Base-by-base conservation (phyloP, 106 monocot species). In the Dendrobium huoshanense region DNA sequence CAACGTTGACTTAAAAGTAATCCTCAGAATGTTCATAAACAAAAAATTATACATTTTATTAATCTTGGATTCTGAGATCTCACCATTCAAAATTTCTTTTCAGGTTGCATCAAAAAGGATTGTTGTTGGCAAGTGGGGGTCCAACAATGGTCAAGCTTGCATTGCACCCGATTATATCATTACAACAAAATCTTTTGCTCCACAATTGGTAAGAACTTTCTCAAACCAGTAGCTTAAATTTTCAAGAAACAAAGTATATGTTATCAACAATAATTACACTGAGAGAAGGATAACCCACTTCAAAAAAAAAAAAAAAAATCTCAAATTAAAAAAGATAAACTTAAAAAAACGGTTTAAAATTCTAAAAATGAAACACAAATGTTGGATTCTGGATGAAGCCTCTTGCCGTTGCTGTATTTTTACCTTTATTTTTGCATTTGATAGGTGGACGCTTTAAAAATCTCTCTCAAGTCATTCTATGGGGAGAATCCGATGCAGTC, bases 61-160 rank as follows among this genome's bases (percentile, higher is more conserved):
- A 24, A 64, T 25, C 25, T 24, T 0, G 5, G 7, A 1, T 64
- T 2, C 9, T 64, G 64, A 64, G 64, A 64, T 64, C 2, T 7
- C 24, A 8, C 0, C 13, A 9, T 9, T 22, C 5, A 64, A 64
- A 64, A 68, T 85, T 59, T 25, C 7, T 77, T 75, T 64, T 0
- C 73, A 93, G 93, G 88, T 93, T 74, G 80, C 88, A 2, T 72
- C 75, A 15, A 90, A 83, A 81, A 86, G 93, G 81, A 83, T 93
- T 75, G 82, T 68, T n/a, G 83, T 81, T 25, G 93, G 93, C 20
- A 93, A 93, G 40, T 93, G 93, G 93, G 93, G 93, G 78, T 86
- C 81, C 75, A 88, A 87, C 44, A 87, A 80, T 78, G 93, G 93
- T 40, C 93, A 93, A 72, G 90, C 93, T 72, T 93, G 93, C 70